phyloP scores from a whole-genome alignment of 352 stramenopile species.

The Halophytophthora batemanensis region DNA sequence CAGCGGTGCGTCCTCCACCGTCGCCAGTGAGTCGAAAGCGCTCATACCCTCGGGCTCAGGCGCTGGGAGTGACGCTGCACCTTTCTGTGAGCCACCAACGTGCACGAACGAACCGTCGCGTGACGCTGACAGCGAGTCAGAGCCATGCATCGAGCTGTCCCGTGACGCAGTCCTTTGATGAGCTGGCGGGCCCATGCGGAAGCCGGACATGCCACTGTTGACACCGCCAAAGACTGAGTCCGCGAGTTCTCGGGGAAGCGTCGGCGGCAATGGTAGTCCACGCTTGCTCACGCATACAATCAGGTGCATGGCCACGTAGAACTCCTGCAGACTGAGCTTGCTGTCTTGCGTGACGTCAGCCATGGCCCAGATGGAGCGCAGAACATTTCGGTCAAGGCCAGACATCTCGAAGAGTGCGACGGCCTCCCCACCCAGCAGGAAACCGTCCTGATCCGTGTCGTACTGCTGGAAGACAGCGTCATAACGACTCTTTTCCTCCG shows the following conservation, averaged over 20 bases:
- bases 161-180: constrained; percentile 6
- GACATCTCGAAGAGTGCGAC: constrained; percentile 94
- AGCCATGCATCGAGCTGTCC: neutral
- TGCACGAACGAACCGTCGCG: constrained; percentile 15
- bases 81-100: neutral
- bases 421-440: constrained; percentile 86
- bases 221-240: constrained; percentile 56
- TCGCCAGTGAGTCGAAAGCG: constrained; percentile 53
- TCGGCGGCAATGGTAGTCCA: constrained; percentile 63
- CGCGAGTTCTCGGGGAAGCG: constrained; percentile 65
- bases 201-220: constrained; percentile 3
- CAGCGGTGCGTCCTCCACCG: constrained; percentile 26
- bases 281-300: constrained; percentile 95
- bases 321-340: constrained; percentile 90
- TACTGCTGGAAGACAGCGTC: constrained; percentile 92
- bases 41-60: constrained; percentile 44
- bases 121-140: no score
- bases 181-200: constrained; percentile 9
- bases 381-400: constrained; percentile 82
- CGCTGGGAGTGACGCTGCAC: constrained; percentile 4
- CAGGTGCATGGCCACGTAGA: constrained; percentile 96
- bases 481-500: constrained; percentile 89
- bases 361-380: constrained; percentile 92
- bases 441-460: constrained; percentile 88
- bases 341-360: constrained; percentile 90